Evolutionary conservation across 2,329 filamentous ascomycete species (phyloP).

Genomic region (Pseudophaeomoniella oleicola): DNA sequence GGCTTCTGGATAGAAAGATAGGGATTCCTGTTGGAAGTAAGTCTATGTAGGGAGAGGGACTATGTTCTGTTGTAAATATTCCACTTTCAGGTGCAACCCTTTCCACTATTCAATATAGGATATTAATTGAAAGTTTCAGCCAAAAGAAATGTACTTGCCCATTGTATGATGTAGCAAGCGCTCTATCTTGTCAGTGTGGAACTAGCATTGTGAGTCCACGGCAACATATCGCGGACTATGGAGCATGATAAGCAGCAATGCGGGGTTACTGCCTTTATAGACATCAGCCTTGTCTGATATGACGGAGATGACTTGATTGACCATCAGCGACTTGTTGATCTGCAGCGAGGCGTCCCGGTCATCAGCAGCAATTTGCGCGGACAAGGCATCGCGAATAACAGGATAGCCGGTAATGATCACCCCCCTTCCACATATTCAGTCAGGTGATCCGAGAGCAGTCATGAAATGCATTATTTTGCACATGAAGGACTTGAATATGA

Average conservation of each 20-base stretch:
- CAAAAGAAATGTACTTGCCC: no score
- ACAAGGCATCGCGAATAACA: background rate
- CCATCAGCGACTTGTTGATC: conserved; percentile 4
- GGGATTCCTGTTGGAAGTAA: no score
- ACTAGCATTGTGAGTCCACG: conserved; percentile 57
- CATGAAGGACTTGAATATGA: background rate
- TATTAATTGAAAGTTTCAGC: no score
- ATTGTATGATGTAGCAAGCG: no score
- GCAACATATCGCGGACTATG: conserved; percentile 35
- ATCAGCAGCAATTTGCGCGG: background rate
- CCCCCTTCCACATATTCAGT: no score
- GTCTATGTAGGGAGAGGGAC: no score
- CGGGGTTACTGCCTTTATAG: conserved; percentile 12
- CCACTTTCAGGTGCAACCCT: no score
- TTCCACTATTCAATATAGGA: no score
- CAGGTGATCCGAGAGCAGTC: conserved; percentile 3
- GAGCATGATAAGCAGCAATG: conserved; percentile 22
- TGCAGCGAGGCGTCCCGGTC: conserved; percentile 6
- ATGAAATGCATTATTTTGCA: conserved; percentile 3
- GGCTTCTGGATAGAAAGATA: conserved; percentile 18
- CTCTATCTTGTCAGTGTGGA: no score
- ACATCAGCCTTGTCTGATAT: conserved; percentile 2
- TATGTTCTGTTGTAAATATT: no score
- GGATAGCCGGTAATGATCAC: no score
- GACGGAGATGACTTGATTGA: conserved; percentile 4